A percentile compares a stretch with the other conserved stretches of the same genome.
Evolutionary conservation across 495 filamentous ascomycete genomes (phyloP).

Genomic region (Peziza echinospora): DNA sequence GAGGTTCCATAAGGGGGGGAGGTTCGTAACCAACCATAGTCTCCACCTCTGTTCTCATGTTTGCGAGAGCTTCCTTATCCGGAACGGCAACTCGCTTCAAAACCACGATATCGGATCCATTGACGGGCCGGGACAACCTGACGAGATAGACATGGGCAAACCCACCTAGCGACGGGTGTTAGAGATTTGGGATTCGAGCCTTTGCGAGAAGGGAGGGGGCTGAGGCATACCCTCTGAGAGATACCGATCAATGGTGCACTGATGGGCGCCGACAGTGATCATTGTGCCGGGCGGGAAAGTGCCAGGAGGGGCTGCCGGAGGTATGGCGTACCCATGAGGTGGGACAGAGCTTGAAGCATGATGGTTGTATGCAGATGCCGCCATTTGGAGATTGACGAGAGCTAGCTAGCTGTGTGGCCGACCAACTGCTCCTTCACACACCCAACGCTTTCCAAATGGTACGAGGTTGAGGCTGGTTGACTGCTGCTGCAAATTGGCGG

Average conservation of each 20-base stretch:
- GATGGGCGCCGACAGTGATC: conserved; percentile 80
- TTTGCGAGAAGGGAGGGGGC: conserved; percentile 1
- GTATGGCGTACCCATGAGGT: conserved; percentile 13
- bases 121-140: conserved; percentile 51
- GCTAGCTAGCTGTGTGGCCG: not conserved
- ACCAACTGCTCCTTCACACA: not conserved
- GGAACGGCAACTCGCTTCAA: conserved; percentile 95
- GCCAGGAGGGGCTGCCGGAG: conserved; percentile 30
- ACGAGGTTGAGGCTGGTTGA: no score
- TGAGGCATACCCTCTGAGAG: conserved; percentile 50
- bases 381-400: conserved; percentile 17
- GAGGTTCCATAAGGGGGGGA: not conserved
- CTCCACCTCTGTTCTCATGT: conserved; percentile 96
- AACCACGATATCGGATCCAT: conserved; percentile 68
- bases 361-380: conserved; percentile 18
- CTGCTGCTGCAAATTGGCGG: no score
- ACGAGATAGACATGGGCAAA: conserved; percentile 98
- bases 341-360: conserved; percentile 15
- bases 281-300: conserved; percentile 88
- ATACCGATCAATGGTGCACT: conserved; percentile 93
- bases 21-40: conserved; percentile 43
- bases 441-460: no score
- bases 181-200: not conserved
- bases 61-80: conserved; percentile 77
- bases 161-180: conserved; percentile 29